phyloP scores from a whole-genome alignment of 2,329 filamentous ascomycete genomes.

The Ophiocordyceps robertsii region DNA sequence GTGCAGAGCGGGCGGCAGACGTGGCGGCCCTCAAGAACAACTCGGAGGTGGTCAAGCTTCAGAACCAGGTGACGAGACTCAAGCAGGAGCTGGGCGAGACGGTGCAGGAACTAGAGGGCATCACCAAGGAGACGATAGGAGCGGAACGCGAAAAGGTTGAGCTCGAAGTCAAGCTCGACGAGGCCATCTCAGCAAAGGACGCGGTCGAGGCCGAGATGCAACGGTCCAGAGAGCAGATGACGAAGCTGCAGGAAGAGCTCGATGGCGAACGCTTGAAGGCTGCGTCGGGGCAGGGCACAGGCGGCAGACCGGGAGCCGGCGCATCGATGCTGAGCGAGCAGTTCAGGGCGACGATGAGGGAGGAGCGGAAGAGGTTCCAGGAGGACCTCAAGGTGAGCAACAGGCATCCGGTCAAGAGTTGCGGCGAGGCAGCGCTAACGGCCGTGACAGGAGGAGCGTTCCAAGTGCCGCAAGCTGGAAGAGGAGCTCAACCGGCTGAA shows the following conservation, averaged over 20 bases:
- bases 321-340: slow-evolving; percentile 42
- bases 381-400: slow-evolving; percentile 35
- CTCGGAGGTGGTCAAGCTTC: slow-evolving; percentile 30
- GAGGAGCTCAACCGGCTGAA: slow-evolving; percentile 34
- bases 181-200: slow-evolving; percentile 14
- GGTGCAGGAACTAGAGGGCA: slow-evolving; percentile 37
- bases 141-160: slow-evolving; percentile 35
- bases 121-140: slow-evolving; percentile 36
- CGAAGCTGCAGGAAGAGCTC: slow-evolving; percentile 35
- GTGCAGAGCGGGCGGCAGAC: slow-evolving; percentile 44
- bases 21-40: slow-evolving; percentile 38
- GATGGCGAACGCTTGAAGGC: slow-evolving; percentile 35
- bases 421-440: slow-evolving; percentile 12
- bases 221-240: slow-evolving; percentile 20
- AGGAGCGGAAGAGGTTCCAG: slow-evolving; percentile 43
- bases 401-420: neutral
- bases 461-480: slow-evolving; percentile 31
- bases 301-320: slow-evolving; percentile 24
- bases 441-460: slow-evolving; percentile 33
- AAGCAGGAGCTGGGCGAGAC: slow-evolving; percentile 36
- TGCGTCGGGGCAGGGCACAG: slow-evolving; percentile 17
- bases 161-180: slow-evolving; percentile 24
- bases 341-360: slow-evolving; percentile 41
- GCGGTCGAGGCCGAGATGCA: slow-evolving; percentile 28
- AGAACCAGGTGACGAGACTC: slow-evolving; percentile 34